Base-by-base conservation (phyloP, 768 basidiomycete species). In the Lactarius trivialis region DNA sequence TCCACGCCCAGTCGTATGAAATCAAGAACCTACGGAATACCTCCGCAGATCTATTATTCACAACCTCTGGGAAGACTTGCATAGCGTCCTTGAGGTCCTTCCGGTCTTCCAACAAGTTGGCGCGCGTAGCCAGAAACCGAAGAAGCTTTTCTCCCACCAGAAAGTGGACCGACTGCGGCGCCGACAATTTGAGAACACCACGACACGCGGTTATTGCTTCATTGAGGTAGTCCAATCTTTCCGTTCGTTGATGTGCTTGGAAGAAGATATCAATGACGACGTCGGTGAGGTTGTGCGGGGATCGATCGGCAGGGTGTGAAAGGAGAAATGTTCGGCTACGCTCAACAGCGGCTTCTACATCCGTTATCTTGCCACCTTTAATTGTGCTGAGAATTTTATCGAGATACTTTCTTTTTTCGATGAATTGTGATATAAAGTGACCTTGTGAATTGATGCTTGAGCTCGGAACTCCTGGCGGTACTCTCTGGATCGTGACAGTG, bases 221-320 rank as follows among this genome's bases (percentile, higher is more conserved):
- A 7, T 48, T 3, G 41, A 56, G 43, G 21, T 56, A 45, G 14
- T 56, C 32, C 19, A 24, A 7, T 15, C 33, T 33, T 0, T 33
- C 3, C 2, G 56, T 56, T 15, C 21, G n/a, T 14, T 17, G 0
- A 4, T 34, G 17, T 3, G 21, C 33, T 0, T 45, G 7, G 7
- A 17, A 19, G 15, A 57, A 32, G 17, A 49, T 21, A 8, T 7
- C 0, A 19, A 19, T 15, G 19, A 57, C 26, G 0, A 2, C 2
- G 1, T 1, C 0, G 6, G 7, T 15, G n/a, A 14, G n/a, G n/a
- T 0, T 2, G 5, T 0, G 8, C 1, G 43, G 14, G 2, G 34
- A 32, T 3, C 34, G 15, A 37, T 15, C 2, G 12, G 4, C 8
- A 3, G 56, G n/a, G n/a, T n/a, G 45, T 34, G 8, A 49, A 19